phyloP scores from a whole-genome alignment of 2,329 filamentous ascomycete genomes.

The Fusarium sp. region DNA sequence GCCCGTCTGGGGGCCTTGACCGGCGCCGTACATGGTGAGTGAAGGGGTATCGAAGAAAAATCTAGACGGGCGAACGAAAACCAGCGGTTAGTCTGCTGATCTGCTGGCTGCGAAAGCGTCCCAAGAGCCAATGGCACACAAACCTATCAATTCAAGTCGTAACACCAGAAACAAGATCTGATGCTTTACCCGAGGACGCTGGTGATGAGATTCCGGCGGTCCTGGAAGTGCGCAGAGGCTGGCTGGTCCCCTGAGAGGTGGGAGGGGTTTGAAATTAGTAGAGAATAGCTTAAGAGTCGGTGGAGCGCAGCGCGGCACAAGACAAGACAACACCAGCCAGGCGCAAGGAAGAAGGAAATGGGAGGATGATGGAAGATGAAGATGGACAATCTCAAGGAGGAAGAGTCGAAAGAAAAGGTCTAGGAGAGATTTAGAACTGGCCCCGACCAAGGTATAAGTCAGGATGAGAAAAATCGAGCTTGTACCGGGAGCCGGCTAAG shows the following conservation, averaged over 20 bases:
- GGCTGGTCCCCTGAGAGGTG: conserved; percentile 45
- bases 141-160: conserved; percentile 50
- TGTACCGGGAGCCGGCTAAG: conserved; percentile 36
- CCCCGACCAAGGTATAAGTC: conserved; percentile 48
- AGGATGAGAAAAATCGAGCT: conserved; percentile 44
- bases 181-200: conserved; percentile 47
- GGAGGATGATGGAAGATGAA: conserved; percentile 39
- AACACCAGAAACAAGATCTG: conserved; percentile 37
- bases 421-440: conserved; percentile 42
- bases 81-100: conserved; percentile 31
- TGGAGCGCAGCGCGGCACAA: conserved; percentile 43
- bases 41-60: conserved; percentile 57
- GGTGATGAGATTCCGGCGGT: conserved; percentile 40
- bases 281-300: conserved; percentile 41
- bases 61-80: conserved; percentile 33
- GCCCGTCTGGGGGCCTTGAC: conserved; percentile 89
- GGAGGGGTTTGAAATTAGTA: conserved; percentile 46
- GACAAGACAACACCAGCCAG: conserved; percentile 47
- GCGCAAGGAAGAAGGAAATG: conserved; percentile 39
- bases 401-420: conserved; percentile 41
- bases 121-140: conserved; percentile 28
- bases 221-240: conserved; percentile 44
- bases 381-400: conserved; percentile 46
- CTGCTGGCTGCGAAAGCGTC: neutral
- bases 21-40: conserved; percentile 84